A percentile compares a stretch with the other conserved stretches of the same genome.
These are phyloP conservation scores for Coniella lustricola DNA, from an alignment of 2,329 filamentous ascomycete species.

Conservation along the genomic window DNA sequence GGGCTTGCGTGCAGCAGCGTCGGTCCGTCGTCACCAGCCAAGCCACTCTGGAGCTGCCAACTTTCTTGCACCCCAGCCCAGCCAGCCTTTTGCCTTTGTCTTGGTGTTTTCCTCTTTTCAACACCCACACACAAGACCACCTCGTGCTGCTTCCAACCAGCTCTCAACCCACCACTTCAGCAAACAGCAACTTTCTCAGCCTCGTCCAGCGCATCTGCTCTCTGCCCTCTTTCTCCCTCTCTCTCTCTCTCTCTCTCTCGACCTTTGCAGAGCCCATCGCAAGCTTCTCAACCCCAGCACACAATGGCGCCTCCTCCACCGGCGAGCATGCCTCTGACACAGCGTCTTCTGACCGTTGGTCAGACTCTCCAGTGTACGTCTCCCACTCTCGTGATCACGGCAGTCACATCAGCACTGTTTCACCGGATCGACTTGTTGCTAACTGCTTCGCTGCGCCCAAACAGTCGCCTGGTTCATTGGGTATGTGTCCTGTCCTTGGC, in stretches of 20 bases:
- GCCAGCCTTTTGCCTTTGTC: background rate
- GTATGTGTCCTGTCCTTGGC: constrained; percentile 45
- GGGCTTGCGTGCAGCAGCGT: too few species aligned
- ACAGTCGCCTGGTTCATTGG: constrained; percentile 73
- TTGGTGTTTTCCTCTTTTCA: background rate
- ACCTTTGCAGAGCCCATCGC: too few species aligned
- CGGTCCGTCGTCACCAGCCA: constrained; percentile 15
- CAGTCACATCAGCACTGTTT: constrained; percentile 16
- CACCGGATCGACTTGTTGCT: constrained; percentile 24
- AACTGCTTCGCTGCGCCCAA: constrained; percentile 23
- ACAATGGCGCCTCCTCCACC: constrained; percentile 69
- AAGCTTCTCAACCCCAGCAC: background rate
- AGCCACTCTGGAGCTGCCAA: constrained; percentile 14
- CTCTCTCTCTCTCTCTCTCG: too few species aligned
- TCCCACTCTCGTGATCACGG: constrained; percentile 20
- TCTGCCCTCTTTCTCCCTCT: background rate
- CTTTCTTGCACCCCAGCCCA: background rate
- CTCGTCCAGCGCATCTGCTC: too few species aligned
- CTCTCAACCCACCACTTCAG: background rate
- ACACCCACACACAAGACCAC: background rate
- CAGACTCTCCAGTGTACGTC: constrained; percentile 86
- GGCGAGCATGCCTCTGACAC: constrained; percentile 59
- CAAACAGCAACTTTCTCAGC: background rate
- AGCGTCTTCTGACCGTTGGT: constrained; percentile 70
- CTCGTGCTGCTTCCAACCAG: background rate